phyloP scores from a whole-genome alignment of 139 green algal species.

The Raphidocelis subcapitata region DNA sequence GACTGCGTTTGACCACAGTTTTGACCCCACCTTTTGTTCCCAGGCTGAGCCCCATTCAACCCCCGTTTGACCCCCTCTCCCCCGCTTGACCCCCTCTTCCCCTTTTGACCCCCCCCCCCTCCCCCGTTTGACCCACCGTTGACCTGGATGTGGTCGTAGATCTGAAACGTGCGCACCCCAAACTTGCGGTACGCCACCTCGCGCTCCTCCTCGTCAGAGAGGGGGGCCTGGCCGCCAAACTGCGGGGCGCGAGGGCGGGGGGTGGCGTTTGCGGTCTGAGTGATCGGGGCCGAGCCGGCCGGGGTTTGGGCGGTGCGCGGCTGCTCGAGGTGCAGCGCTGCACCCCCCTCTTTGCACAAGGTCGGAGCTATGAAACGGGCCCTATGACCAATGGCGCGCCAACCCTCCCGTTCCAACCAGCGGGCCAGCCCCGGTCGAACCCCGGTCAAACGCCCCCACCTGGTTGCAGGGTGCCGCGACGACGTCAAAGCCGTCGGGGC shows the following conservation, averaged over 20 bases:
- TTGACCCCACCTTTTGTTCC: no score
- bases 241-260: constrained; percentile 14
- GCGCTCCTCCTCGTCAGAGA: constrained; percentile 76
- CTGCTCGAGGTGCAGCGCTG: no score
- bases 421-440: not conserved
- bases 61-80: no score
- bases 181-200: constrained; percentile 84
- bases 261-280: not conserved
- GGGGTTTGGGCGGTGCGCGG: not conserved
- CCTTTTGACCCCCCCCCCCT: no score
- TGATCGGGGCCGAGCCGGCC: not conserved
- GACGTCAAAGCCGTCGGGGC: constrained; percentile 75
- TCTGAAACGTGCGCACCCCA: constrained; percentile 72
- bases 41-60: no score
- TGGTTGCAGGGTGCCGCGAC: constrained; percentile 89
- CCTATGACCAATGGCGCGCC: not conserved
- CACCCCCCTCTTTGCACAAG: no score
- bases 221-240: constrained; percentile 82
- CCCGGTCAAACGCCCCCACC: constrained; percentile 4
- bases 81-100: no score
- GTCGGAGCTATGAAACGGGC: no score
- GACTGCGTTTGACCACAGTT: no score
- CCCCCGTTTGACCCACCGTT: not conserved
- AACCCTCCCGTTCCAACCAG: no score
- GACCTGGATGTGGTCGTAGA: constrained; percentile 34